Evolutionary conservation across 2,329 filamentous ascomycete genomes (phyloP), one percentile per base, ranked within the genome.

Genomic region (Albifimbria verrucaria): DNA sequence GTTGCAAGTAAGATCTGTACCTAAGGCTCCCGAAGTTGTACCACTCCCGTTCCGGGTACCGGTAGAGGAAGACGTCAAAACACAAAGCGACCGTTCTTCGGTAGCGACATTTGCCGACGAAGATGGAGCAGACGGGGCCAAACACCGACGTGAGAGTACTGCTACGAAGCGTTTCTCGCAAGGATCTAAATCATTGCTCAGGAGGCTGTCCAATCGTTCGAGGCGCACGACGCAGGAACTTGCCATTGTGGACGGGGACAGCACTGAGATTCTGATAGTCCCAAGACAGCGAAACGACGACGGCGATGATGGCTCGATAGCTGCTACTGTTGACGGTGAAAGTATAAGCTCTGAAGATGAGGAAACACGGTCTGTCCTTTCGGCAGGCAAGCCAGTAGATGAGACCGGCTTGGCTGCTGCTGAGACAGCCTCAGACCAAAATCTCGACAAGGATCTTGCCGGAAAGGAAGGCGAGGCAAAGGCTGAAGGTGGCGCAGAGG

Each of bases 41-140:
- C 85, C 87, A 17, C 72, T 90, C 2, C 87, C 88, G 0, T 89
- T 90, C 67, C 78, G 66, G 10, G 73, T 89, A 2, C 83, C 84
- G 1, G 67, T 68, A 20, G 70, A 74, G 12, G 70, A 75, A 2
- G 71, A 76, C 4, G 65, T 71, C 22, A 39, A 56, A 12, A 63
- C 65, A 2, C 73, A 80, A 6, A 76, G 77, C 17, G 77, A 80
- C 20, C 72, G 78, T 24, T 90, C 87, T 2, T 89, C 89, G 2
- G 76, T 89, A 20, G 89, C 87, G 3, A 88, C 88, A 0, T 79
- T 87, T 61, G 86, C 87, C 17, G 86, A 88, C 52, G 78, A 85
- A 24, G 77, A 78, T 11, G 77, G 78, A n/a, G 62, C 68, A 21
- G 50, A 51, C 10, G 36, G 55, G 50, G 43, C 65, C 57, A 46